phyloP scores from a whole-genome alignment of 2,329 filamentous ascomycete species.

The Sclerotiophoma versabilis region DNA sequence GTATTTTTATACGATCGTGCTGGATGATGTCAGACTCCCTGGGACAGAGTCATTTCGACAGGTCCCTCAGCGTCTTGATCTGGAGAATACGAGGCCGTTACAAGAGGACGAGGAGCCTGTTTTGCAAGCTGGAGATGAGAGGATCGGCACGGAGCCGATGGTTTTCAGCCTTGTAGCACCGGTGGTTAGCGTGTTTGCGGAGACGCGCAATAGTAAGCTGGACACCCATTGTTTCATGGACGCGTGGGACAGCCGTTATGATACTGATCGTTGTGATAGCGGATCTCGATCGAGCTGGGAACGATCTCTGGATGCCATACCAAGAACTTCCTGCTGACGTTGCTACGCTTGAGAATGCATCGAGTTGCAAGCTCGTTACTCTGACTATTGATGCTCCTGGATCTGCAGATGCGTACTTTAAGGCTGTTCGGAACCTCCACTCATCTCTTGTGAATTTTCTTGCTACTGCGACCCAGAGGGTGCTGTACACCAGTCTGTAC shows the following conservation, averaged over 20 bases:
- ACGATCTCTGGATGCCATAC: neutral
- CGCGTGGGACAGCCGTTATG: too few relatives aligned
- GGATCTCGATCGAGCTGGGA: neutral
- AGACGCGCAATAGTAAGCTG: neutral
- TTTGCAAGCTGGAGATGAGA: neutral
- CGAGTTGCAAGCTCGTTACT: constrained; percentile 1
- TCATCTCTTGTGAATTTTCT: neutral
- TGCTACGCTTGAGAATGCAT: neutral
- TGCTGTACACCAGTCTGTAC: constrained; percentile 5
- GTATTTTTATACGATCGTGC: constrained; percentile 10
- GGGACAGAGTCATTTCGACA: neutral
- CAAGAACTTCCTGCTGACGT: neutral
- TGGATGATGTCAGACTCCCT: constrained; percentile 5
- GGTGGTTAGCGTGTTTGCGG: constrained; percentile 9
- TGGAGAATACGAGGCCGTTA: constrained; percentile 16
- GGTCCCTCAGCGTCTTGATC: constrained; percentile 8
- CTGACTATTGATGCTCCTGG: neutral
- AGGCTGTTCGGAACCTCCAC: neutral
- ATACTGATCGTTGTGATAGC: neutral
- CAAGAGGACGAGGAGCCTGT: constrained; percentile 12
- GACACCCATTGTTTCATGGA: neutral
- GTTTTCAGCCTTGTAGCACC: constrained; percentile 10
- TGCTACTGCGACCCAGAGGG: neutral
- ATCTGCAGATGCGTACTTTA: neutral
- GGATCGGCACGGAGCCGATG: constrained; percentile 5